phyloP scores from a whole-genome alignment of 805 yeast genomes.

The Wickerhamiella sergipiensis region DNA sequence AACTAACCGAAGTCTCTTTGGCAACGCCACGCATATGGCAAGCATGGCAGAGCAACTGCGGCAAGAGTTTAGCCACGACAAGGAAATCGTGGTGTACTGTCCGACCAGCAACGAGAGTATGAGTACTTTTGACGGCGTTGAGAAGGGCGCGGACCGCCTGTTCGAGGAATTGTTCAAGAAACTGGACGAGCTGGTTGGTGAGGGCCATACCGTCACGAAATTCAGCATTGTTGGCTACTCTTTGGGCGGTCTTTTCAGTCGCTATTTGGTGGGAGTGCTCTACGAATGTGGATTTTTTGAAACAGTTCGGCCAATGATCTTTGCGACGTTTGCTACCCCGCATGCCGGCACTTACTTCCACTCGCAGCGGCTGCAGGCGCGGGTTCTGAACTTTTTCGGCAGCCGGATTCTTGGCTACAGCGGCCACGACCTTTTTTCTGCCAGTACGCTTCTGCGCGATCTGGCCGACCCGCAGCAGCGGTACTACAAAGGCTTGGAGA shows the following conservation, averaged over 20 bases:
- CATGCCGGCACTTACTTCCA: slow-evolving; percentile 43
- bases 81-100: slow-evolving; percentile 21
- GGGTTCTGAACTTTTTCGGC: slow-evolving; percentile 38
- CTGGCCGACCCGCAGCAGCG: slow-evolving; percentile 37
- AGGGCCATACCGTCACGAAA: slow-evolving; percentile 33
- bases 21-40: slow-evolving; percentile 45
- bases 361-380: slow-evolving; percentile 23
- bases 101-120: slow-evolving; percentile 54
- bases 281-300: slow-evolving; percentile 39
- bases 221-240: slow-evolving; percentile 78
- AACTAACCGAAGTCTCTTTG: slow-evolving; percentile 37
- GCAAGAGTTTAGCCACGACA: slow-evolving; percentile 29
- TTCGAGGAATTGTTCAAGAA: slow-evolving; percentile 43
- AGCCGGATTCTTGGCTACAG: slow-evolving; percentile 45
- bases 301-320: slow-evolving; percentile 43
- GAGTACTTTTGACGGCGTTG: slow-evolving; percentile 74
- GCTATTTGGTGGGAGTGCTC: slow-evolving; percentile 64
- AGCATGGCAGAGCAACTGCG: slow-evolving; percentile 33
- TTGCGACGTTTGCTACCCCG: slow-evolving; percentile 66
- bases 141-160: slow-evolving; percentile 47
- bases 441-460: slow-evolving; percentile 33
- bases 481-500: slow-evolving; percentile 41
- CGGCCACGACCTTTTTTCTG: slow-evolving; percentile 60
- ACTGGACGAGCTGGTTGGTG: slow-evolving; percentile 25
- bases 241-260: slow-evolving; percentile 71